Evolutionary conservation across 805 yeast genomes (phyloP), one percentile per base, ranked within the genome.

Genomic region (Wickerhamomyces ciferrii): DNA sequence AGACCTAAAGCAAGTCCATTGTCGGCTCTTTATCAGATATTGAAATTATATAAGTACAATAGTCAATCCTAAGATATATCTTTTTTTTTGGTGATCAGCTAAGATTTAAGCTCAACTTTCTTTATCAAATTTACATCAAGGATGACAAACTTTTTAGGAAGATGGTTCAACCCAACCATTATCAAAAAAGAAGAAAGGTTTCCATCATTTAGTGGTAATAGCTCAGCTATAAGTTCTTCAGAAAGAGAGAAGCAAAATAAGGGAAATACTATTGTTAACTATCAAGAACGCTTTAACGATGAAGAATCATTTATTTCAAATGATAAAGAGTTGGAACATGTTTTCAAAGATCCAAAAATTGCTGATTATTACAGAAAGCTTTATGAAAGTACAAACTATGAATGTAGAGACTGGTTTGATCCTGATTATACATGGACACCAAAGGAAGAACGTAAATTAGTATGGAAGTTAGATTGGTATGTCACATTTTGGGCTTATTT

Each of bases 401-500:
- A 81, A 55, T 72, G 81, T 47, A 65, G 76, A 17, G 61, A 66
- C 32, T 68, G 67, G 8, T 75, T 81, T 54, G 86, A 83, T 56
- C 82, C 85, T 0, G 65, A 67, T 1, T 70, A 79, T 41, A 65
- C 66, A 7, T 81, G 85, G 86, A 63, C 75, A 0, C 50, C 50
- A 11, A 63, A 69, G 42, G 84, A 79, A 54, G 84, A 81, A 48
- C 66, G 61, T 42, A 63, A 59, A 36, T 51, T 81, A 5, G 56
- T 72, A 13, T 50, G 77, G 52, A 79, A 77, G 55, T 61, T 77
- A 19, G 84, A 83, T 52, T 68, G 66, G 60, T 64, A 74, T 39
- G 83, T 81, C 23, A 66, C 79, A 8, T 57, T 77, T 23, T 68
- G 79, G 61, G 83, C 83, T 0, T 76, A 79, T 50, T 48, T 79